phyloP scores from a whole-genome alignment of 805 yeast genomes.

The Wickerhamomyces chambardii region DNA sequence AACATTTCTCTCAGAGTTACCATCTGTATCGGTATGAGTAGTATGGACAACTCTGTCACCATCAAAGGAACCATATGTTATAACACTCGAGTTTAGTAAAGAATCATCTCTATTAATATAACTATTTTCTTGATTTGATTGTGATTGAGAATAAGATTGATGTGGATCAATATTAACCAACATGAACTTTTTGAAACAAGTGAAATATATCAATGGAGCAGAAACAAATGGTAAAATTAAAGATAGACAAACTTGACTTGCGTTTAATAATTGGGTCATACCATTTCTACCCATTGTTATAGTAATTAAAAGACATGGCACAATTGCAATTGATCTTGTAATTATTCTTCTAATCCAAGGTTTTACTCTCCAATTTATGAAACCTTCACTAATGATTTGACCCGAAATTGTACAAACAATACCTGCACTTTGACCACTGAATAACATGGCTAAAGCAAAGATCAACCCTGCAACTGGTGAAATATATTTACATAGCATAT shows the following conservation, averaged over 20 bases:
- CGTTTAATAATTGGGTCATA: conserved; percentile 62
- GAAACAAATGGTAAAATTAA: conserved; percentile 78
- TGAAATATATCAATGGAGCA: conserved; percentile 81
- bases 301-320: conserved; percentile 78
- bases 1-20: conserved; percentile 26
- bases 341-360: conserved; percentile 77
- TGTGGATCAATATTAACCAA: conserved; percentile 39
- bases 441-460: conserved; percentile 81
- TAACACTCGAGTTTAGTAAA: background rate
- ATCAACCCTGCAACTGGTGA: conserved; percentile 84
- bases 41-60: conserved; percentile 1
- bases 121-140: conserved; percentile 13
- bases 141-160: no score
- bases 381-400: conserved; percentile 90
- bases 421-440: conserved; percentile 94
- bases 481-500: conserved; percentile 56
- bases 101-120: conserved; percentile 9
- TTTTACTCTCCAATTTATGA: conserved; percentile 66
- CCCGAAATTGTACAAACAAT: conserved; percentile 92
- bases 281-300: conserved; percentile 74
- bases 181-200: conserved; percentile 63
- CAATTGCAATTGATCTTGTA: conserved; percentile 76
- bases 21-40: conserved; percentile 1
- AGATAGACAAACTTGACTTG: conserved; percentile 76
- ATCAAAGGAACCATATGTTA: background rate